These are phyloP conservation scores for Suillus sp. DNA, from an alignment of 768 basidiomycete species.

Conservation along the genomic window DNA sequence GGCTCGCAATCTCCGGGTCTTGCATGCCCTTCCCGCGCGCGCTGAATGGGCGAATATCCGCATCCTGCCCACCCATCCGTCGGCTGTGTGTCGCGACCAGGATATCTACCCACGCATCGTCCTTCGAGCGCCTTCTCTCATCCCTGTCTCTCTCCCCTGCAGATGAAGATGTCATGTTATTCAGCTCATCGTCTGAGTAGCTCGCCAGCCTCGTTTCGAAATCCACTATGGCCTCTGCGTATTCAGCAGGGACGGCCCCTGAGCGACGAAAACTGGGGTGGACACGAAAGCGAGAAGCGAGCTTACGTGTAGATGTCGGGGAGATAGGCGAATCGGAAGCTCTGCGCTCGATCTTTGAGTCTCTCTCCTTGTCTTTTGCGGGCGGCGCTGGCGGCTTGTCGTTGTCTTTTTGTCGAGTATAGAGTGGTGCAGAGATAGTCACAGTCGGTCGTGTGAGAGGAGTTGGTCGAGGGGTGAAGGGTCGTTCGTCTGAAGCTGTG, in stretches of 20 bases:
- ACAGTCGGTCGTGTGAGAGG: slow-evolving; percentile 34
- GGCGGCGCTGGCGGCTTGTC: slow-evolving; percentile 20
- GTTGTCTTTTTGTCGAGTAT: slow-evolving; percentile 1
- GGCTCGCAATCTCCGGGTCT: slow-evolving; percentile 73
- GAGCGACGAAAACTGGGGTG: slow-evolving; percentile 55
- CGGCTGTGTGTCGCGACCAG: slow-evolving; percentile 62
- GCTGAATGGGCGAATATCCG: slow-evolving; percentile 34
- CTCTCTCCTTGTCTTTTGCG: slow-evolving; percentile 15
- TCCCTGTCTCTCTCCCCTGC: slow-evolving; percentile 35
- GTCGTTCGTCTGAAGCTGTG: background rate
- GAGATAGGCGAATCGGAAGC: slow-evolving; percentile 33
- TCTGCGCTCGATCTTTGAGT: slow-evolving; percentile 24
- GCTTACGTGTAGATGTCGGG: slow-evolving; percentile 35
- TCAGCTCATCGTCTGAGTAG: slow-evolving; percentile 50
- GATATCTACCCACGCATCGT: slow-evolving; percentile 90
- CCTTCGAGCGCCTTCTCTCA: slow-evolving; percentile 47
- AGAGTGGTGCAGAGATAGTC: slow-evolving; percentile 24
- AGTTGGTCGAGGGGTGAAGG: slow-evolving; percentile 11
- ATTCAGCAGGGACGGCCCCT: slow-evolving; percentile 68
- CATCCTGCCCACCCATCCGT: slow-evolving; percentile 59
- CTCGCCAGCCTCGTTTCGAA: slow-evolving; percentile 82
- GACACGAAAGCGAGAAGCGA: slow-evolving; percentile 57
- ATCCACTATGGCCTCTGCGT: slow-evolving; percentile 63
- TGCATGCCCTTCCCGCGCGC: slow-evolving; percentile 32
- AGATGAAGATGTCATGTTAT: slow-evolving; percentile 43